Percentiles rank a stretch among this genome's conserved stretches.
Evolutionary conservation across 345 rosid genomes (phyloP).

Genomic region (Draba incana): DNA sequence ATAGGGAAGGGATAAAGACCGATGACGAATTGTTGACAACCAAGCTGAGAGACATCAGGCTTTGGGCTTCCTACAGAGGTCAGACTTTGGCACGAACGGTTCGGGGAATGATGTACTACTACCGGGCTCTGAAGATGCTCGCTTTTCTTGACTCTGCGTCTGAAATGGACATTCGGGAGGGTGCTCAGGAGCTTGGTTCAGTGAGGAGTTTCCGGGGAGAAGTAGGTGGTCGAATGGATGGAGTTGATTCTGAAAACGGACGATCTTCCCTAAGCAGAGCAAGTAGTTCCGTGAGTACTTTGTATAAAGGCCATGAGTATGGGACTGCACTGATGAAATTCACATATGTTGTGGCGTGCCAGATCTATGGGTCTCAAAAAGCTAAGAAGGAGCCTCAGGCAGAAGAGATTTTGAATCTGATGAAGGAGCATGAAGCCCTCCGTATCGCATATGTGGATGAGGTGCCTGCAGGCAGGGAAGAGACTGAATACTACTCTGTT

Average conservation of each 20-base stretch:
- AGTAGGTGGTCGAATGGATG: slow-evolving; percentile 43
- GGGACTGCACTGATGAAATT: slow-evolving; percentile 86
- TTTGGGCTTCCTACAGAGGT: slow-evolving; percentile 99
- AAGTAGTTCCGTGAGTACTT: slow-evolving; percentile 59
- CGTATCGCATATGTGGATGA: slow-evolving; percentile 93
- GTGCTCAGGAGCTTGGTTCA: slow-evolving; percentile 76
- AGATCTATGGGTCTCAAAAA: slow-evolving; percentile 79
- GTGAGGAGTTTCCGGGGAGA: slow-evolving; percentile 49
- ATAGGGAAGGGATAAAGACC: slow-evolving; percentile 72
- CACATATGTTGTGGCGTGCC: slow-evolving; percentile 84
- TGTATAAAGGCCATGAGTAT: slow-evolving; percentile 84
- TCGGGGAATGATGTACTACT: slow-evolving; percentile 98
- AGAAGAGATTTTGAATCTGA: slow-evolving; percentile 68
- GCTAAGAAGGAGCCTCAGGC: slow-evolving; percentile 74
- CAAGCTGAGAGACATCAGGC: slow-evolving; percentile 86
- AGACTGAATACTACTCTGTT: slow-evolving; percentile 72
- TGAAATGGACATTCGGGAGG: slow-evolving; percentile 87
- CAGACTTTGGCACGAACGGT: slow-evolving; percentile 94
- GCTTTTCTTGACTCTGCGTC: slow-evolving; percentile 98
- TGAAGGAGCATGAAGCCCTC: slow-evolving; percentile 80
- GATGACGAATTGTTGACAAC: slow-evolving; percentile 72
- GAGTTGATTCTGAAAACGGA: slow-evolving; percentile 48
- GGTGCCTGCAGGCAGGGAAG: slow-evolving; percentile 59
- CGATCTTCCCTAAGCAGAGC: slow-evolving; percentile 55
- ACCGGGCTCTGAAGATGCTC: slow-evolving; percentile 93